A percentile compares a stretch with the other conserved stretches of the same genome.
These are phyloP conservation scores for Jatropha podagrica DNA, from an alignment of 441 rosid genomes.

Conservation along the genomic window DNA sequence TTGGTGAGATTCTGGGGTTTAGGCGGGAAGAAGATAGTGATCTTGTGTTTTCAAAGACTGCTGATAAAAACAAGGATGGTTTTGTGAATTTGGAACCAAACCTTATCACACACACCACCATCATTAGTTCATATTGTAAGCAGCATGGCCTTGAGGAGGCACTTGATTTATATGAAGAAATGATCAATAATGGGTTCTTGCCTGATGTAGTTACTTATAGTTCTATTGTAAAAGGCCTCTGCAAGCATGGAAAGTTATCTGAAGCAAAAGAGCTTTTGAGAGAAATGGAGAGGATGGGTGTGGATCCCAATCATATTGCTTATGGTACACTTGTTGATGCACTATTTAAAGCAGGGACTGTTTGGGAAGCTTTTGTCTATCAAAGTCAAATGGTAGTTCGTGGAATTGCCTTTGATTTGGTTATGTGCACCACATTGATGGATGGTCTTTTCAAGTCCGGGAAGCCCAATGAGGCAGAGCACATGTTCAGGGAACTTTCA, in stretches of 20 bases:
- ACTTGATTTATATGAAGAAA: constrained; percentile 50
- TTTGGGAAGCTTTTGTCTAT: constrained; percentile 60
- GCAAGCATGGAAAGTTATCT: constrained; percentile 56
- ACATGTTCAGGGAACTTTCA: constrained; percentile 45
- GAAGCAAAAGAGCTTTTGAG: constrained; percentile 62
- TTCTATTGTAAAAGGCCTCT: constrained; percentile 69
- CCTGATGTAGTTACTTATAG: constrained; percentile 80
- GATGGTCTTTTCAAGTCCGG: constrained; percentile 82
- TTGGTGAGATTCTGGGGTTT: constrained; percentile 48
- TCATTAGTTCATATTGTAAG: constrained; percentile 59
- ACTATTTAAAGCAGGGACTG: constrained; percentile 56
- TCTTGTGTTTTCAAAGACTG: not conserved
- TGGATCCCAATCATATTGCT: constrained; percentile 67
- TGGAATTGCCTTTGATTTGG: constrained; percentile 74
- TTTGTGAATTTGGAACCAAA: constrained; percentile 40
- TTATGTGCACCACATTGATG: constrained; percentile 69
- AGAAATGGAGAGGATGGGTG: constrained; percentile 72
- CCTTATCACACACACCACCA: constrained; percentile 67
- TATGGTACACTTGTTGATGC: constrained; percentile 71
- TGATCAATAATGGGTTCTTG: constrained; percentile 54
- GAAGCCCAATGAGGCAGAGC: constrained; percentile 59
- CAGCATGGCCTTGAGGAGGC: constrained; percentile 64
- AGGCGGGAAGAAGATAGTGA: constrained; percentile 19
- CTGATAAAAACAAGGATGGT: constrained; percentile 17
- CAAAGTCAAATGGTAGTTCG: constrained; percentile 78